Percentiles rank a stretch among this genome's conserved stretches.
phyloP scores from a whole-genome alignment of 305 asterid species.

The Euphrasia arctica region DNA sequence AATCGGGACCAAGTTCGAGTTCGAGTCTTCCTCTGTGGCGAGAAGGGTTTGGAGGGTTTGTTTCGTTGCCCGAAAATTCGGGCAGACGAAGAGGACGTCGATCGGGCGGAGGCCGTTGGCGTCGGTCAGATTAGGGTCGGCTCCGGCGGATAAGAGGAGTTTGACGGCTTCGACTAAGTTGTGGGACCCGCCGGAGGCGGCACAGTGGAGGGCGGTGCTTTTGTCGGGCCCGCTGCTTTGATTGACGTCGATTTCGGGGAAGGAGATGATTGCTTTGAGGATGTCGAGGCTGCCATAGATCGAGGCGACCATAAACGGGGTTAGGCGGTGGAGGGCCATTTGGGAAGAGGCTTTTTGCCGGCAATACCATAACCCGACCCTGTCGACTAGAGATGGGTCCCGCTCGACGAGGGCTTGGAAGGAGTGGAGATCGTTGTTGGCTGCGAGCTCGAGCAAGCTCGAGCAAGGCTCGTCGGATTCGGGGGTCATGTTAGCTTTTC shows the following conservation, averaged over 20 bases:
- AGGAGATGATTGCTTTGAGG: constrained; percentile 50
- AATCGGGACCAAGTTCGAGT: constrained; percentile 42
- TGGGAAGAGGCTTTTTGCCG: constrained; percentile 72
- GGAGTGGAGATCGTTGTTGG: constrained; percentile 61
- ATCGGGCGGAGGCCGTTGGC: constrained; percentile 58
- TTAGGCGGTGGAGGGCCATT: constrained; percentile 72
- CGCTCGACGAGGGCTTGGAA: constrained; percentile 36
- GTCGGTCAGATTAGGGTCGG: constrained; percentile 57
- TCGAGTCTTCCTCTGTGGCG: constrained; percentile 37
- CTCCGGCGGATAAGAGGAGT: constrained; percentile 69
- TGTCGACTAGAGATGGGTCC: constrained; percentile 45
- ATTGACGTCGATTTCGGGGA: constrained; percentile 61
- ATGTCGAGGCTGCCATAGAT: constrained; percentile 75
- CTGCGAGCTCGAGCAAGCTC: constrained; percentile 74
- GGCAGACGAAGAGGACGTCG: constrained; percentile 48
- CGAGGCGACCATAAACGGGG: constrained; percentile 86
- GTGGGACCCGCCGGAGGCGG: constrained; percentile 72
- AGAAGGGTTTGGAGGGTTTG: constrained; percentile 54
- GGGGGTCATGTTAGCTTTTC: constrained; percentile 30
- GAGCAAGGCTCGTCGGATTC: constrained; percentile 52
- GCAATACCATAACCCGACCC: constrained; percentile 73
- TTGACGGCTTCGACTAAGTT: constrained; percentile 46
- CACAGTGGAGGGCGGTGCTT: constrained; percentile 81
- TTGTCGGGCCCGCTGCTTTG: constrained; percentile 53
- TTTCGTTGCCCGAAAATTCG: constrained; percentile 39